A percentile compares a stretch with the other conserved stretches of the same genome.
These are phyloP conservation scores for Cardamine occulta DNA, from an alignment of 345 rosid species.

Conservation along the genomic window DNA sequence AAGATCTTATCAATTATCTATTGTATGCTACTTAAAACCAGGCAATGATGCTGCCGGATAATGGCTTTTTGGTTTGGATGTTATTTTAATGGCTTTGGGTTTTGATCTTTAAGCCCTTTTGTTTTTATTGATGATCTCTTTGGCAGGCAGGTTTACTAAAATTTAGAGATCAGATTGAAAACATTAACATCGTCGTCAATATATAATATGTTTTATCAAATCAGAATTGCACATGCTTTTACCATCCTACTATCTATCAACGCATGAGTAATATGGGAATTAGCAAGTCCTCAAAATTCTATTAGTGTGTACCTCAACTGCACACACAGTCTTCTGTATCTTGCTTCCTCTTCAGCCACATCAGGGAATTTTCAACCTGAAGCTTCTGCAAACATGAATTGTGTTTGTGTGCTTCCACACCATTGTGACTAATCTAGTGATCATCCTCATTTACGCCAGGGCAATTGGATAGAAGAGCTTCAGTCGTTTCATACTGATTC, in stretches of 20 bases:
- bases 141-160: not conserved
- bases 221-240: conserved; percentile 32
- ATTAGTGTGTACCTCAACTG: conserved; percentile 16
- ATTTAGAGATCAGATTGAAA: not conserved
- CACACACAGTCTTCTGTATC: conserved; percentile 14
- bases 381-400: conserved; percentile 18
- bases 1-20: conserved; percentile 14
- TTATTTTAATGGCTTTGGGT: conserved; percentile 19
- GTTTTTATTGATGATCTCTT: not conserved
- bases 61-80: conserved; percentile 1
- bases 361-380: conserved; percentile 2
- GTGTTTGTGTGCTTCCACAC: conserved; percentile 6
- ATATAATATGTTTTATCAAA: conserved; percentile 3
- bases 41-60: conserved; percentile 13
- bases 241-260: conserved; percentile 30
- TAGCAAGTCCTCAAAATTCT: not conserved
- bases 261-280: conserved; percentile 24
- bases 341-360: conserved; percentile 28
- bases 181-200: conserved; percentile 9
- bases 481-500: conserved; percentile 77
- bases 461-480: conserved; percentile 74
- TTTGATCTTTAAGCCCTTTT: conserved; percentile 14
- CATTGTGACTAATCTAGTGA: conserved; percentile 45
- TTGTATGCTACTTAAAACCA: conserved; percentile 19
- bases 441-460: conserved; percentile 87